These are phyloP conservation scores for Rhododendron griersonianum DNA, from an alignment of 148 eudicot genomes.

Conservation along the genomic window DNA sequence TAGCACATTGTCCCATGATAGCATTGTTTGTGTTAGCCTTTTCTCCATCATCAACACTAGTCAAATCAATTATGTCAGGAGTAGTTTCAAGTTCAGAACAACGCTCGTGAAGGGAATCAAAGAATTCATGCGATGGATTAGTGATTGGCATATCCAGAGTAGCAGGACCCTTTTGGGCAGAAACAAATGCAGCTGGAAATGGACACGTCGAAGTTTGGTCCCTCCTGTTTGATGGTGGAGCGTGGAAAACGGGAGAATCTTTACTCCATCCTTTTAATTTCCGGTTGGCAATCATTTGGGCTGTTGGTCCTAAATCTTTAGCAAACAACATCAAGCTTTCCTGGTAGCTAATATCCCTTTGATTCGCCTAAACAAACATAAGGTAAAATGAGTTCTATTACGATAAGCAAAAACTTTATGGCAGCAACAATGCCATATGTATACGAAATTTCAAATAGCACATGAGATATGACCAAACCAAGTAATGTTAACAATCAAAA, in stretches of 20 bases:
- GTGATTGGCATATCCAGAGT: background rate
- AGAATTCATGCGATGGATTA: background rate
- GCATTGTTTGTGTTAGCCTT: background rate
- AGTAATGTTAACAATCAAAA: background rate
- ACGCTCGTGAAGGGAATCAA: background rate
- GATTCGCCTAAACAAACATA: constrained; percentile 32
- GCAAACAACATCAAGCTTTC: constrained; percentile 65
- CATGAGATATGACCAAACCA: background rate
- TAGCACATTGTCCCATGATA: background rate
- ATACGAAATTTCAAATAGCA: background rate
- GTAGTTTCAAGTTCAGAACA: background rate
- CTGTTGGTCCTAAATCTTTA: constrained; percentile 68
- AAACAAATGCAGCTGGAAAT: constrained; percentile 3
- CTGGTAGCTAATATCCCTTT: constrained; percentile 37
- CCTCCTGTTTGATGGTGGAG: background rate
- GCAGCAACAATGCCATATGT: background rate
- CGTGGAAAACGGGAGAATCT: constrained; percentile 7
- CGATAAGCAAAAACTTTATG: background rate
- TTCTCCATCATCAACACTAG: constrained; percentile 14
- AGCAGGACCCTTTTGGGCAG: constrained; percentile 6
- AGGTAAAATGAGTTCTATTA: background rate
- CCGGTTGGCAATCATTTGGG: constrained; percentile 57
- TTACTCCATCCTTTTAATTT: constrained; percentile 36
- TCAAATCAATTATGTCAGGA: constrained; percentile 17
- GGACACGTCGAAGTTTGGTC: constrained; percentile 7